These are phyloP conservation scores for Tephrocybe sp. DNA, from an alignment of 768 basidiomycete genomes.

Conservation along the genomic window DNA sequence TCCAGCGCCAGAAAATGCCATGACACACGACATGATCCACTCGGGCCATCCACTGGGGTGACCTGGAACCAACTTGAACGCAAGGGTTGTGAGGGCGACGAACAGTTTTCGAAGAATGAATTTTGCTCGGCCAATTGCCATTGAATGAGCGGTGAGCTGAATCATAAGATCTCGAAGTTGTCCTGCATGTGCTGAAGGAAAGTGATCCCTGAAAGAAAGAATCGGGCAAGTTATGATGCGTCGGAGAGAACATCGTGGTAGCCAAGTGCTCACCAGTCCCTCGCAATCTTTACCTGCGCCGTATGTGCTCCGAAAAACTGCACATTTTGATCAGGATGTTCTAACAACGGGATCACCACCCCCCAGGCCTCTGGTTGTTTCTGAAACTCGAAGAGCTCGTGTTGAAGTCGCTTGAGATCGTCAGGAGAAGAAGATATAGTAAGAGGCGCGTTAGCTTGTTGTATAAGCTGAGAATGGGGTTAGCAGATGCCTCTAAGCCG, in stretches of 20 bases:
- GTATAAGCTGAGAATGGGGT: conserved; percentile 54
- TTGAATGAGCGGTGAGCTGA: conserved; percentile 66
- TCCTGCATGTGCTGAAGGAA: conserved; percentile 60
- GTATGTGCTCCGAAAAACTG: conserved; percentile 97
- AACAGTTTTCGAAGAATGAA: conserved; percentile 86
- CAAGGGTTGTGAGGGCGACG: conserved; percentile 78
- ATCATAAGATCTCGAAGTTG: conserved; percentile 67
- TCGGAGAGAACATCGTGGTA: not conserved
- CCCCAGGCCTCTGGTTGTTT: conserved; percentile 83
- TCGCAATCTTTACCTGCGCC: conserved; percentile 87
- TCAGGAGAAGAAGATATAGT: conserved; percentile 51
- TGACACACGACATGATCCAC: conserved; percentile 71
- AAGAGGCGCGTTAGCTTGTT: conserved; percentile 61
- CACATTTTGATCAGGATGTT: conserved; percentile 74
- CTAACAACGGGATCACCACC: conserved; percentile 73
- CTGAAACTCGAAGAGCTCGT: conserved; percentile 75
- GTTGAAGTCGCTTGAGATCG: conserved; percentile 62
- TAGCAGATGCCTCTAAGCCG: conserved; percentile 2
- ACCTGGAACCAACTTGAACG: conserved; percentile 66
- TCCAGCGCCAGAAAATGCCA: conserved; percentile 59
- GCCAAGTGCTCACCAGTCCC: conserved; percentile 72
- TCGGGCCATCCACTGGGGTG: conserved; percentile 66
- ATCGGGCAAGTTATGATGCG: too few species aligned
- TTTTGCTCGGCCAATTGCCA: conserved; percentile 56
- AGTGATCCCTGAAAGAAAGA: conserved; percentile 55